phyloP scores from a whole-genome alignment of 805 yeast species.

The Lachancea quebecensis region DNA sequence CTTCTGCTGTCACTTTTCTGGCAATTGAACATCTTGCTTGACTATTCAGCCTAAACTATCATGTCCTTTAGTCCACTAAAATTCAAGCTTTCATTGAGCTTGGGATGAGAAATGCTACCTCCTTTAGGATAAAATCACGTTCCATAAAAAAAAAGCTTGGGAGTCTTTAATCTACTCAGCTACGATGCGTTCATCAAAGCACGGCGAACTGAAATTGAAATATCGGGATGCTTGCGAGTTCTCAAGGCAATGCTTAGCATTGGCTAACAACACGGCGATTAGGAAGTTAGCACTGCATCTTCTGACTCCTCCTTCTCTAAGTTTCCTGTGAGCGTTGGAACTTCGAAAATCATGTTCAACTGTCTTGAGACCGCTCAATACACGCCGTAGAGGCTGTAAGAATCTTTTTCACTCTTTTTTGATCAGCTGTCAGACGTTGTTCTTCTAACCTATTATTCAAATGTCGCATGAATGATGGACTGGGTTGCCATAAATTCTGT shows the following conservation, averaged over 20 bases:
- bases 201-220: not conserved
- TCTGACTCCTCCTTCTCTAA: constrained; percentile 4
- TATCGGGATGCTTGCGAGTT: not conserved
- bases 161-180: too few relatives aligned
- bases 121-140: too few relatives aligned
- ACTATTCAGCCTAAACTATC: too few relatives aligned
- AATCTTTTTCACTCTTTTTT: not conserved
- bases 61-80: too few relatives aligned
- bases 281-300: not conserved
- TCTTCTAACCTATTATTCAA: not conserved
- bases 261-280: constrained; percentile 2
- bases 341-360: not conserved
- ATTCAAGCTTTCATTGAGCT: too few relatives aligned
- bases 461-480: not conserved
- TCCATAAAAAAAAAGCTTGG: too few relatives aligned
- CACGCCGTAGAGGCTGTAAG: not conserved
- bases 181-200: too few relatives aligned
- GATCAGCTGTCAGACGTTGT: constrained; percentile 1
- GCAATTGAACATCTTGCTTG: too few relatives aligned
- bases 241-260: constrained; percentile 1
- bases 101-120: too few relatives aligned
- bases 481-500: constrained; percentile 2
- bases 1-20: too few relatives aligned
- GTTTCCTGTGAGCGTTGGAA: not conserved
- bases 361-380: constrained; percentile 2